phyloP scores from a whole-genome alignment of 2,329 filamentous ascomycete genomes.

The Exophiala lecanii-corni region DNA sequence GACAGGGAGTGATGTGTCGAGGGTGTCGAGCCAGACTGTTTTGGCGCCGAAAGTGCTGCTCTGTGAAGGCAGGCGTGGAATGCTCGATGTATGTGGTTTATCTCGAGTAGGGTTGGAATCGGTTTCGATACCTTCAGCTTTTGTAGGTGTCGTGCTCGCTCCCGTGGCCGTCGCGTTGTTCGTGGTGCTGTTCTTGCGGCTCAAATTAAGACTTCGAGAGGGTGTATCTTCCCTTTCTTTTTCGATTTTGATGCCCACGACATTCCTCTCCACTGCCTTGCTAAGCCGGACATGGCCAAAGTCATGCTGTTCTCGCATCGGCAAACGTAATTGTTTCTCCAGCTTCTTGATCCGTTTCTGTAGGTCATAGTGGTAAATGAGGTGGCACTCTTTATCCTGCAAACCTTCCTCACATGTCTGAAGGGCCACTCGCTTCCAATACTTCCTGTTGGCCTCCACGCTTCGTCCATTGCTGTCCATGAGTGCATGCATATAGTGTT shows the following conservation, averaged over 20 bases:
- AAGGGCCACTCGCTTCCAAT: conserved; percentile 74
- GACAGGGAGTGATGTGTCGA: conserved; percentile 66
- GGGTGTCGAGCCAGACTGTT: conserved; percentile 82
- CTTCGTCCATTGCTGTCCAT: conserved; percentile 45
- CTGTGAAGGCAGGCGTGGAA: conserved; percentile 6
- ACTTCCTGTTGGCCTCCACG: conserved; percentile 65
- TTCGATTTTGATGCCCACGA: conserved; percentile 74
- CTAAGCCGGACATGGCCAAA: conserved; percentile 79
- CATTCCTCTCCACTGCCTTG: conserved; percentile 68
- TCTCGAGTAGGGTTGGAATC: conserved; percentile 14
- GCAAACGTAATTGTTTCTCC: conserved; percentile 76
- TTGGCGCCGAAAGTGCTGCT: conserved; percentile 45
- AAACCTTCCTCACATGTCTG: conserved; percentile 80
- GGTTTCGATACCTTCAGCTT: conserved; percentile 5
- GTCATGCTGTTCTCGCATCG: conserved; percentile 83
- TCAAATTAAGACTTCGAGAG: conserved; percentile 20
- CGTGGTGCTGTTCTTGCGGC: conserved; percentile 11
- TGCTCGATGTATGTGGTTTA: neutral
- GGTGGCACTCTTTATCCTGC: conserved; percentile 81
- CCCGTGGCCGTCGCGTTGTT: neutral
- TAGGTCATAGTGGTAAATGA: conserved; percentile 90
- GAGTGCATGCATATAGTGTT: conserved; percentile 80
- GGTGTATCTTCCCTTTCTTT: conserved; percentile 45
- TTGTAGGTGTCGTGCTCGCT: neutral
- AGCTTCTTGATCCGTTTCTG: conserved; percentile 92